Conservation (phyloP, 2,329 filamentous ascomycete species). For the Lecanicillium sp. region DNA sequence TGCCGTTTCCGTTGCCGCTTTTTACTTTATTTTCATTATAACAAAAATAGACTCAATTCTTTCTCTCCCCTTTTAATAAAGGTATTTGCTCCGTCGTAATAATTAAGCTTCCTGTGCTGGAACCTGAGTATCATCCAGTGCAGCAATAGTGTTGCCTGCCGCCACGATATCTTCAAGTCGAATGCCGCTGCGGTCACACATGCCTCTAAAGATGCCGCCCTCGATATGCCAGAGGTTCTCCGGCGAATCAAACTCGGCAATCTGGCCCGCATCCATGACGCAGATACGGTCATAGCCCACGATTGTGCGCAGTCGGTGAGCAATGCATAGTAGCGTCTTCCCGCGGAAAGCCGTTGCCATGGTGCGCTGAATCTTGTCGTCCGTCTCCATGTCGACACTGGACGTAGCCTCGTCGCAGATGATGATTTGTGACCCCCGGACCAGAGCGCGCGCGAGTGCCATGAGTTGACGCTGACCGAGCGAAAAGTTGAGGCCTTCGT, state of each 20-base stretch:
- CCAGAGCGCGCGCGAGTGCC: constrained; percentile 84
- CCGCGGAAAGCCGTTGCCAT: constrained; percentile 80
- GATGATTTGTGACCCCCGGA: constrained; percentile 82
- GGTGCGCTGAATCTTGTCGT: constrained; percentile 87
- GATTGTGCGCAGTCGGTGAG: constrained; percentile 85
- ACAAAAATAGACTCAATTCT: too few relatives aligned
- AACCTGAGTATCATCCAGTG: background rate
- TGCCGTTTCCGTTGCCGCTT: too few relatives aligned
- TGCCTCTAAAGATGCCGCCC: constrained; percentile 74
- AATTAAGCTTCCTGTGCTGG: too few relatives aligned
- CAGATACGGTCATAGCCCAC: constrained; percentile 92
- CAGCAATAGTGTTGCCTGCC: constrained; percentile 23
- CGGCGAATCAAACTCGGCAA: constrained; percentile 80
- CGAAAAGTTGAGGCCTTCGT: constrained; percentile 93
- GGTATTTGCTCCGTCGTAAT: too few relatives aligned
- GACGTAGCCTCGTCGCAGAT: constrained; percentile 95
- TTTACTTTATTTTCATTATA: too few relatives aligned
- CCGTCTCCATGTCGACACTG: constrained; percentile 90
- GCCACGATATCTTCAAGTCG: constrained; percentile 43
- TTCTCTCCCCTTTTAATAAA: too few relatives aligned
- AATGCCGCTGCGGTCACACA: constrained; percentile 86
- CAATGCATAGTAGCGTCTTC: constrained; percentile 85
- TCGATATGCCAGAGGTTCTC: constrained; percentile 58
- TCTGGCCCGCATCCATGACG: constrained; percentile 85
- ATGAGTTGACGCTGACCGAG: constrained; percentile 92